Base-by-base conservation (phyloP, 371 early-diverging fungal species). In the Parasitella parasitica region DNA sequence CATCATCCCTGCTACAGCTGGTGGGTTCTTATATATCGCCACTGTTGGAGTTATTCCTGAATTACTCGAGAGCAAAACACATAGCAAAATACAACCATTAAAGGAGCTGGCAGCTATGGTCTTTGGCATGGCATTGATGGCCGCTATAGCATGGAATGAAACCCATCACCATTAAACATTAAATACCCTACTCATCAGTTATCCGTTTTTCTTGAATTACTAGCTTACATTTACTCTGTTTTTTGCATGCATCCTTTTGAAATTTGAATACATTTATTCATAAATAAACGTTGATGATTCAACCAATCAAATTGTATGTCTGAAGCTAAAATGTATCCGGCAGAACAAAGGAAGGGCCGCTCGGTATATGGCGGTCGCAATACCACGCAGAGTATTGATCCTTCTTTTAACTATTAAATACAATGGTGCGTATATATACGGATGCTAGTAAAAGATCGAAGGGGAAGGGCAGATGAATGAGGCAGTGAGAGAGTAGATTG, bases 1-100 rank as follows among this genome's bases (percentile, higher is more conserved):
- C 54, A 89, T 92, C 12, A 91, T 94, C 63, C 93, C 95, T 0
- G 86, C 91, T 54, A 91, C 95, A 6, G 95, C 95, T 0, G 95
- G 95, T 50, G 94, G 93, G 3, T 94, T 95, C 64, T 68, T 95
- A 39, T 95, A 95, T 64, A 93, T 94, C 62, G 94, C 94, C 16
- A 91, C 93, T 0, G 94, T 91, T 11, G 92, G 91, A 28, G 92
- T 95, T 2, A 85, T 95, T 26, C 94, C 95, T 0, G 94, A 94
- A 65, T 75, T 95, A 38, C 63, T 93, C 46, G 83, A 87, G 59
- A 85, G 87, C 16, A 77, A 84, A 18, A 81, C 85, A 15, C 81
- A 85, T 41, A 68, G 81, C 0, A 70, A 69, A 8, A 67, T 71
- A 8, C 87, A 88, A 63, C 80, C 84, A 28, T 64, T 71, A 7